Evolutionary conservation across 768 basidiomycete species (phyloP).

Genomic region (Aureoboletus auriporus): DNA sequence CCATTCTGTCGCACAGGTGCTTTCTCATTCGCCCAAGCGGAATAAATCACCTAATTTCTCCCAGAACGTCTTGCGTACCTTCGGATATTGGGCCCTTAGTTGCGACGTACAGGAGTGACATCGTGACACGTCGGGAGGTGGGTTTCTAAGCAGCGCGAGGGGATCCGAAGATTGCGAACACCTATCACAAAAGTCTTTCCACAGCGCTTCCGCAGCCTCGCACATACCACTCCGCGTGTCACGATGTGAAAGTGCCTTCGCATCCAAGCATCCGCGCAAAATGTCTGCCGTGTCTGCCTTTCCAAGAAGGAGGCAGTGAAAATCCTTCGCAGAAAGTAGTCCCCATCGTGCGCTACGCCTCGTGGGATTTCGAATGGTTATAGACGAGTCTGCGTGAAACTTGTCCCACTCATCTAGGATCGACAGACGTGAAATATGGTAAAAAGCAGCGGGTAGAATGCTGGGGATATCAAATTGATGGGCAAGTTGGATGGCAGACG

Average conservation of each 20-base stretch:
- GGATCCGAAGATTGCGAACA: slow-evolving; percentile 2
- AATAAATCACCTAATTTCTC: too few relatives aligned
- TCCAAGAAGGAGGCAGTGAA: slow-evolving; percentile 14
- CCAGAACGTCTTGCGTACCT: too few relatives aligned
- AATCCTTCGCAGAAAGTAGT: slow-evolving; percentile 13
- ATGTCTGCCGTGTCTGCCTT: not conserved
- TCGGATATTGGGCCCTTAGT: too few relatives aligned
- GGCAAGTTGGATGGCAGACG: slow-evolving; percentile 38
- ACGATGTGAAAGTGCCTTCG: not conserved
- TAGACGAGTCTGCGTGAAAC: not conserved
- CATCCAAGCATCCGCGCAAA: not conserved
- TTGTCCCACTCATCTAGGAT: slow-evolving; percentile 18
- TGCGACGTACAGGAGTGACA: too few relatives aligned
- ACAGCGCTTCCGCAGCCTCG: not conserved
- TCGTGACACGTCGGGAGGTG: too few relatives aligned
- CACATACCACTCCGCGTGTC: too few relatives aligned
- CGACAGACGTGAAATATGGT: slow-evolving; percentile 39
- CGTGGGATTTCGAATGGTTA: not conserved
- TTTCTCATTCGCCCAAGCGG: too few relatives aligned
- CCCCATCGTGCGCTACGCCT: slow-evolving; percentile 25
- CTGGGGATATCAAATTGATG: slow-evolving; percentile 37
- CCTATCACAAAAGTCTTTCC: not conserved
- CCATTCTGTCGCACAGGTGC: too few relatives aligned
- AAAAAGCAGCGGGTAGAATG: slow-evolving; percentile 48
- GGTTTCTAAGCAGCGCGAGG: not conserved